A percentile compares a stretch with the other conserved stretches of the same genome.
phyloP scores from a whole-genome alignment of 306 rosid genomes.

The Ormosia semicastrata region DNA sequence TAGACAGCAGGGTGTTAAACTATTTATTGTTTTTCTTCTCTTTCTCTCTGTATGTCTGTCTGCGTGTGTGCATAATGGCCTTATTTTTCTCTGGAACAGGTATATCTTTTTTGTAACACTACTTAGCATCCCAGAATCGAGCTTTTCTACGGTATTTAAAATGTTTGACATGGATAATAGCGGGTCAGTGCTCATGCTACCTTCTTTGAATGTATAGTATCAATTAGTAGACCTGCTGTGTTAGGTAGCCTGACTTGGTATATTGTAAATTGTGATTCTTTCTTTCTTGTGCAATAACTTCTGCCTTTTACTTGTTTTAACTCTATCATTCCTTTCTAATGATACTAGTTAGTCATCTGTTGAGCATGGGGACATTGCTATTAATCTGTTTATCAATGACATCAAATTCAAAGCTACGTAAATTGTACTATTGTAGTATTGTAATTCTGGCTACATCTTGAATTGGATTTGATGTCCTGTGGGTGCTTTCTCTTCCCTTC shows the following conservation, averaged over 20 bases:
- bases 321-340: background rate
- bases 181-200: constrained; percentile 53
- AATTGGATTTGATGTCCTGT: background rate
- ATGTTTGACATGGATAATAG: constrained; percentile 66
- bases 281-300: background rate
- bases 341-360: background rate
- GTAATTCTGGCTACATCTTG: background rate
- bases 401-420: background rate
- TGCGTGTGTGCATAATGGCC: background rate
- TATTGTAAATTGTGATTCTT: background rate
- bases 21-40: background rate
- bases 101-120: constrained; percentile 73
- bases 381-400: background rate
- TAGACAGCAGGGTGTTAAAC: background rate
- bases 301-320: background rate
- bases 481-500: background rate
- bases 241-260: background rate
- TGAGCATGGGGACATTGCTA: background rate
- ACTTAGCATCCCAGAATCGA: constrained; percentile 85
- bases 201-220: constrained; percentile 18
- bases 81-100: constrained; percentile 41
- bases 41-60: background rate
- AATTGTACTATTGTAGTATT: background rate
- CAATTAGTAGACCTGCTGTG: background rate
- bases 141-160: constrained; percentile 65